phyloP scores from a whole-genome alignment of 768 basidiomycete species.

The Lentinula sp. region DNA sequence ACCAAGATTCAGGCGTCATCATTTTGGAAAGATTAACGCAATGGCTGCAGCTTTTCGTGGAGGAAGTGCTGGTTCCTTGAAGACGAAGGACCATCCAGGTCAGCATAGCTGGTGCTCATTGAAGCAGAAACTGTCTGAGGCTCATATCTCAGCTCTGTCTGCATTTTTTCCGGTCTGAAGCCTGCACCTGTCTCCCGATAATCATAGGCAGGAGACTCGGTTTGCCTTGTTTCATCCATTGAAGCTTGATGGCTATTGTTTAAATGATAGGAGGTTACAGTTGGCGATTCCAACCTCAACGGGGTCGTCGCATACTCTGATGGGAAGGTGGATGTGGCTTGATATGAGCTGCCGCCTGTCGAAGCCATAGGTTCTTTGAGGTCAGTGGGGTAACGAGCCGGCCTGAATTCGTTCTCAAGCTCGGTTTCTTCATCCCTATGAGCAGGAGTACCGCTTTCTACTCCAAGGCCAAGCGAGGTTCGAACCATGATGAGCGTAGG shows the following conservation, averaged over 20 bases:
- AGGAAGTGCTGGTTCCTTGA: neutral
- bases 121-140: neutral
- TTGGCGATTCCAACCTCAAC: neutral
- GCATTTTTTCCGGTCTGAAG: neutral
- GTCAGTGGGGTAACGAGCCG: neutral
- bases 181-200: neutral
- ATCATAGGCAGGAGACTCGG: neutral
- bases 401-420: neutral
- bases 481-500: slow-evolving; percentile 1
- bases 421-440: neutral
- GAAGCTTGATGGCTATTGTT: neutral
- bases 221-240: neutral
- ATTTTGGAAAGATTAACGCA: neutral
- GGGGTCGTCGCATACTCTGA: neutral
- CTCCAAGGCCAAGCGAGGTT: neutral
- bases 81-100: neutral
- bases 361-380: neutral
- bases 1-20: neutral
- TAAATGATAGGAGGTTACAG: neutral
- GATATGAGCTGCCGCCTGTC: neutral
- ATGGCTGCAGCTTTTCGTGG: neutral
- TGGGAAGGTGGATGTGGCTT: neutral
- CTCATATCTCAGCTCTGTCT: neutral
- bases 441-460: neutral
- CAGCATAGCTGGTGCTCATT: neutral